A percentile compares a stretch with the other conserved stretches of the same genome.
phyloP scores from a whole-genome alignment of 257 asterid species.

The Solanum rostratum region DNA sequence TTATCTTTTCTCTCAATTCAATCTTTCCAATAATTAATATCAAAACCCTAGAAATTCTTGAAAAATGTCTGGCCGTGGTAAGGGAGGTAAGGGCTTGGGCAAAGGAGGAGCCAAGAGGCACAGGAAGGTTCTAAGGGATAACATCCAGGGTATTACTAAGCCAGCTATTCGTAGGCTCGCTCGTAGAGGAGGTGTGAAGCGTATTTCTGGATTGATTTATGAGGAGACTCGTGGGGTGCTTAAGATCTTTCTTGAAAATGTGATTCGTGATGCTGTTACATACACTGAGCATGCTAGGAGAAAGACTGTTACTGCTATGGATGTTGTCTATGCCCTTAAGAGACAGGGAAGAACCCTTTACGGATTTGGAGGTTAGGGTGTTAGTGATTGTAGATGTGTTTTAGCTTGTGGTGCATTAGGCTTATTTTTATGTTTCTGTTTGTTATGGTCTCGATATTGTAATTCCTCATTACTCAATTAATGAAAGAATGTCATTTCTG shows the following conservation, averaged over 20 bases:
- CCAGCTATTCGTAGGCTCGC: constrained; percentile 10
- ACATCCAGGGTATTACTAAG: constrained; percentile 8
- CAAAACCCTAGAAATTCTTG: not conserved
- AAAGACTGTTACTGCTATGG: constrained; percentile 15
- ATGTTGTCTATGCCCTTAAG: constrained; percentile 9
- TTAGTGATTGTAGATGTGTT: not conserved
- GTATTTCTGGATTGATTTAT: constrained; percentile 6
- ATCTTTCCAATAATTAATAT: not conserved
- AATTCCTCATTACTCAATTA: not conserved
- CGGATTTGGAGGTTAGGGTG: constrained; percentile 10
- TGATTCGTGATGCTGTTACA: constrained; percentile 11
- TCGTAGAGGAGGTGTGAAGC: constrained; percentile 10
- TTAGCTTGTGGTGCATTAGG: not conserved
- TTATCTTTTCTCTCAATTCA: not conserved
- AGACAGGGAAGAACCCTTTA: constrained; percentile 12
- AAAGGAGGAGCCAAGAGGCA: constrained; percentile 16
- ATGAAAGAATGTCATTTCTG: not conserved
- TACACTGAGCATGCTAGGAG: constrained; percentile 14
- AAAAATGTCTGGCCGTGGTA: constrained; percentile 25
- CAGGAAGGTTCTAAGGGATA: constrained; percentile 5
- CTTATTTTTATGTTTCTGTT: not conserved
- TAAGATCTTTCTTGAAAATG: constrained; percentile 5
- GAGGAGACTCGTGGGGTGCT: constrained; percentile 9
- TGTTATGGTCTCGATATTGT: not conserved
- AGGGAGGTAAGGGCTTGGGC: constrained; percentile 12